These are phyloP conservation scores for Taphrina wiesneri DNA, from an alignment of 1,139 yeast genomes.

Conservation along the genomic window DNA sequence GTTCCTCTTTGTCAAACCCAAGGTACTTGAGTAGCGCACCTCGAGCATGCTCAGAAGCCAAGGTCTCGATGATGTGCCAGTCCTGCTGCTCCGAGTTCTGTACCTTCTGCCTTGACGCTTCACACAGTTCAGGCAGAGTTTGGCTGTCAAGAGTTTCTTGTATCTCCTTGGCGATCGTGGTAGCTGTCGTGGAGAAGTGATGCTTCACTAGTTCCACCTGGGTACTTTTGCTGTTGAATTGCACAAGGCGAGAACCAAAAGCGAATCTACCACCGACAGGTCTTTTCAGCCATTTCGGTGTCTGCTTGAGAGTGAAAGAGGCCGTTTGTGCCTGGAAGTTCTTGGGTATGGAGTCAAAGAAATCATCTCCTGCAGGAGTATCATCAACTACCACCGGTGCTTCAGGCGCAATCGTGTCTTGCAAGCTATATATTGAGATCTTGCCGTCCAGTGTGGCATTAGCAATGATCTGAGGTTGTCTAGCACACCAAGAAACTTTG, in stretches of 20 bases:
- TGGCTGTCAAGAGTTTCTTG: slow-evolving; percentile 60
- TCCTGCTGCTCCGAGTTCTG: slow-evolving; percentile 60
- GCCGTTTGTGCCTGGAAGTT: slow-evolving; percentile 43
- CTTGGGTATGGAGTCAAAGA: slow-evolving; percentile 77
- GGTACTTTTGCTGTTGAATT: slow-evolving; percentile 52
- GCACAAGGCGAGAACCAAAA: slow-evolving; percentile 86
- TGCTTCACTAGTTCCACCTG: slow-evolving; percentile 53
- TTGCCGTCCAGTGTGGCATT: slow-evolving; percentile 92
- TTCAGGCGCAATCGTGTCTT: slow-evolving; percentile 56
- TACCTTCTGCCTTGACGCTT: slow-evolving; percentile 52
- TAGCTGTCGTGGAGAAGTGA: slow-evolving; percentile 42
- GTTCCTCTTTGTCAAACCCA: slow-evolving; percentile 41
- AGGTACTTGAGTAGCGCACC: slow-evolving; percentile 42
- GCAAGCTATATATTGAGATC: slow-evolving; percentile 78
- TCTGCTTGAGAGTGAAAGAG: slow-evolving; percentile 64
- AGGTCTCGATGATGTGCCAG: slow-evolving; percentile 70
- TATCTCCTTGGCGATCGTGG: slow-evolving; percentile 53
- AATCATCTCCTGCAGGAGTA: slow-evolving; percentile 60
- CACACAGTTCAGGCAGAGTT: slow-evolving; percentile 59
- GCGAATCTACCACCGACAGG: slow-evolving; percentile 84
- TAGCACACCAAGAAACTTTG: slow-evolving; percentile 81
- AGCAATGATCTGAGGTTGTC: slow-evolving; percentile 87
- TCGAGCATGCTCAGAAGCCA: slow-evolving; percentile 56
- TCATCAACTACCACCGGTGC: slow-evolving; percentile 48
- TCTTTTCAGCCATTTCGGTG: slow-evolving; percentile 84